A percentile compares a stretch with the other conserved stretches of the same genome.
Evolutionary conservation across 1,284 basidiomycete genomes (phyloP).

Genomic region (Rhodotorula sp.): DNA sequence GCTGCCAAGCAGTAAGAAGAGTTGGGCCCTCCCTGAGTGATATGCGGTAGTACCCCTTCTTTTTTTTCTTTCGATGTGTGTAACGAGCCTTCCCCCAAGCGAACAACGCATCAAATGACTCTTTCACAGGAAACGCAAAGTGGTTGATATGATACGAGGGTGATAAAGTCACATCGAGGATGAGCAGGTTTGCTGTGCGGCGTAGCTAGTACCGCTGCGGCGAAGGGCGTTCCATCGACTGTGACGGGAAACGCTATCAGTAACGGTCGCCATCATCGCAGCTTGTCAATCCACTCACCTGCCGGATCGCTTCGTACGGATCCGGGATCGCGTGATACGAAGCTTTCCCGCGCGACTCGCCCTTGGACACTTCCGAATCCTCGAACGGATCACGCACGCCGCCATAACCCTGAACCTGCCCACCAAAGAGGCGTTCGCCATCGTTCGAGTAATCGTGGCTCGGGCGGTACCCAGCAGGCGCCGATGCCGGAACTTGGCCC

Average conservation of each 20-base stretch:
- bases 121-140: too few species aligned
- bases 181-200: neutral
- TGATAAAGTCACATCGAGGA: too few species aligned
- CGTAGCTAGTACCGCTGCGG: neutral
- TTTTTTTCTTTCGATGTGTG: neutral
- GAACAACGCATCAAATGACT: too few species aligned
- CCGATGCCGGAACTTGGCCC: neutral
- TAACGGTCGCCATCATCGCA: too few species aligned
- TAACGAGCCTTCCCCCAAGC: neutral
- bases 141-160: too few species aligned
- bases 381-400: constrained; percentile 29
- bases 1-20: constrained; percentile 44
- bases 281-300: constrained; percentile 4
- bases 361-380: constrained; percentile 10
- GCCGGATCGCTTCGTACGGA: constrained; percentile 35
- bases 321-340: constrained; percentile 11
- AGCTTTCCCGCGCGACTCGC: neutral
- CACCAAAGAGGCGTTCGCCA: constrained; percentile 21
- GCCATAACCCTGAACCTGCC: constrained; percentile 1
- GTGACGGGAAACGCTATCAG: neutral
- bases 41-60: neutral
- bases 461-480: constrained; percentile 8
- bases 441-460: constrained; percentile 10
- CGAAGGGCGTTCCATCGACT: constrained; percentile 13
- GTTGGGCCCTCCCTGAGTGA: too few species aligned